phyloP scores from a whole-genome alignment of 2,329 filamentous ascomycete species.

The Ophiostoma ulmi region DNA sequence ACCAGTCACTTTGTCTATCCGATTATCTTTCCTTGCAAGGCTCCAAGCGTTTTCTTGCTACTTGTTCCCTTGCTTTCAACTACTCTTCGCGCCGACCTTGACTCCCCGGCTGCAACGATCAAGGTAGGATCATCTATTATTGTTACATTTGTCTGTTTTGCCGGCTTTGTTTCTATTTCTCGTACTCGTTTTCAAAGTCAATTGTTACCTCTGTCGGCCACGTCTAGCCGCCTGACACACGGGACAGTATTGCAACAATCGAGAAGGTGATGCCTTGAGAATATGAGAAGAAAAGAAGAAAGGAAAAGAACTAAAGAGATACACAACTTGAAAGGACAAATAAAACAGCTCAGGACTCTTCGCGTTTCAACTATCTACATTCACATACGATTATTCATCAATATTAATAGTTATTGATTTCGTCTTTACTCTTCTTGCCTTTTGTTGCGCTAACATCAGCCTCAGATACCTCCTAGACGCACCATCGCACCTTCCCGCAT shows the following conservation, averaged over 20 bases:
- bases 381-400: not conserved
- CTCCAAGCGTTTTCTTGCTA: not conserved
- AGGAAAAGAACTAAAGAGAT: not conserved
- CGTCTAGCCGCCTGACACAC: not conserved
- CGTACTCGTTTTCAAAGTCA: not conserved
- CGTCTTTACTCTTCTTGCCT: not conserved
- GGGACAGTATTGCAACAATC: not conserved
- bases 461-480: not conserved
- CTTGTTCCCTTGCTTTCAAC: not conserved
- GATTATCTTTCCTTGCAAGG: not conserved
- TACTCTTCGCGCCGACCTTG: not conserved
- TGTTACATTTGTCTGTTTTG: not conserved
- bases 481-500: not conserved
- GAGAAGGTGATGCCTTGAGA: too few relatives aligned
- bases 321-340: not conserved
- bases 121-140: not conserved
- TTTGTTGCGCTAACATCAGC: slow-evolving; percentile 1
- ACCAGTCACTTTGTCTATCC: not conserved
- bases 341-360: not conserved
- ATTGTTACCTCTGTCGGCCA: not conserved
- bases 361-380: too few relatives aligned
- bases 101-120: too few relatives aligned
- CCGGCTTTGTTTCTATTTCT: not conserved
- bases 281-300: not conserved
- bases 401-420: not conserved